phyloP scores from a whole-genome alignment of 140 eudicot species.

The Erigeron philadelphicus region DNA sequence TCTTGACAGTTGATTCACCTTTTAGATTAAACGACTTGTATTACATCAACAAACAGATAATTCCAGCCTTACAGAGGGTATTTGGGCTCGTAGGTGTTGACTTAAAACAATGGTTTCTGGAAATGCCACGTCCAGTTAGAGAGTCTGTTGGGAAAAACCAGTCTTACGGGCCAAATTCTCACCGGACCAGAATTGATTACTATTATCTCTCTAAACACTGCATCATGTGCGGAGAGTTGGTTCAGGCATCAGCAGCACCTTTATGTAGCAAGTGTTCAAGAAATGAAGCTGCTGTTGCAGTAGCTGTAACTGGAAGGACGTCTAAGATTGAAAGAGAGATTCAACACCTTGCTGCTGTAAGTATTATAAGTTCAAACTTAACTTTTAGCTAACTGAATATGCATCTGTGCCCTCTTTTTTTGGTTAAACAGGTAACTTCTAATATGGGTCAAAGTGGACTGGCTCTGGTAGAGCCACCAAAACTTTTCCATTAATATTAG shows the following conservation, averaged over 20 bases:
- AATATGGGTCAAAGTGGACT: neutral
- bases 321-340: constrained; percentile 75
- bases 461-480: neutral
- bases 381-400: neutral
- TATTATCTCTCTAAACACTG: constrained; percentile 82
- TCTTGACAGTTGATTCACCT: constrained; percentile 72
- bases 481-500: neutral
- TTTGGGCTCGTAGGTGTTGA: constrained; percentile 87
- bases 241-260: constrained; percentile 50
- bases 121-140: constrained; percentile 72
- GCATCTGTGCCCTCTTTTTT: neutral
- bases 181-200: constrained; percentile 69
- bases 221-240: constrained; percentile 71
- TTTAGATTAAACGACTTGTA: constrained; percentile 73
- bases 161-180: constrained; percentile 35
- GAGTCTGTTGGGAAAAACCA: constrained; percentile 58
- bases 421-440: neutral
- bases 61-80: constrained; percentile 83
- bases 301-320: constrained; percentile 64
- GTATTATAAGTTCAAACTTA: constrained; percentile 19
- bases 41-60: constrained; percentile 86
- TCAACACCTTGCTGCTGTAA: constrained; percentile 88
- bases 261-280: constrained; percentile 53
- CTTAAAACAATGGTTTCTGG: constrained; percentile 68
- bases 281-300: constrained; percentile 53